Base-by-base conservation (phyloP, 148 eudicot genomes). In the Simmondsia chinensis region DNA sequence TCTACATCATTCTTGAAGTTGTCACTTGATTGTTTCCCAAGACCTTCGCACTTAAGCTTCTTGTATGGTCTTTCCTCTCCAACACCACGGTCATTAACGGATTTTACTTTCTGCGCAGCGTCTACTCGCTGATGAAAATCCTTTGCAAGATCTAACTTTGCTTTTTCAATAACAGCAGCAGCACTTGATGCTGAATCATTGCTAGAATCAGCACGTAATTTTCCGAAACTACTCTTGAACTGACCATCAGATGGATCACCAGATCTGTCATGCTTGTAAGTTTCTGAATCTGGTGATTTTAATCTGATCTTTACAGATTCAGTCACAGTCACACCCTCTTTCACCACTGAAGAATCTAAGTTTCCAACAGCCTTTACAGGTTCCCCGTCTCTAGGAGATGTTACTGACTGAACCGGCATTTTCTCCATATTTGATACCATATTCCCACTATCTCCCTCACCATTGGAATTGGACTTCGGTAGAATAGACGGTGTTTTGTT, bases 401-500 rank as follows among this genome's bases (percentile, higher is more conserved):
- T 48, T 39, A 46, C 7, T 34, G 20, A 40, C 20, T 52, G n/a
- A 47, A 18, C 41, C 55, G 20, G 46, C 6, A 28, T 14, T 49
- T 35, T 43, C 19, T 64, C 52, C 39, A 48, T 46, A 39, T 41
- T 39, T n/a, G 55, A 59, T 9, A 30, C 26, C 6, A 32, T 41
- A 41, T 49, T 32, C 43, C 5, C 38, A 12, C 48, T 38, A 38
- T 63, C 63, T 28, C 58, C 57, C 56, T 71, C 54, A 52, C 17
- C 14, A 22, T 18, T 50, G 22, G 44, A 33, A 54, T 32, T 58
- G 33, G 45, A 51, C 42, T 46, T 59, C 10, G 48, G 51, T 44
- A 16, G 25, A 59, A 24, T 46, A 56, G 39, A 32, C 57, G 59
- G 61, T 9, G 59, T 46, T 65, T 57, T 66, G 70, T 89, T 89